Evolutionary conservation across 306 rosid species (phyloP).

Genomic region (Lotus japonicus): DNA sequence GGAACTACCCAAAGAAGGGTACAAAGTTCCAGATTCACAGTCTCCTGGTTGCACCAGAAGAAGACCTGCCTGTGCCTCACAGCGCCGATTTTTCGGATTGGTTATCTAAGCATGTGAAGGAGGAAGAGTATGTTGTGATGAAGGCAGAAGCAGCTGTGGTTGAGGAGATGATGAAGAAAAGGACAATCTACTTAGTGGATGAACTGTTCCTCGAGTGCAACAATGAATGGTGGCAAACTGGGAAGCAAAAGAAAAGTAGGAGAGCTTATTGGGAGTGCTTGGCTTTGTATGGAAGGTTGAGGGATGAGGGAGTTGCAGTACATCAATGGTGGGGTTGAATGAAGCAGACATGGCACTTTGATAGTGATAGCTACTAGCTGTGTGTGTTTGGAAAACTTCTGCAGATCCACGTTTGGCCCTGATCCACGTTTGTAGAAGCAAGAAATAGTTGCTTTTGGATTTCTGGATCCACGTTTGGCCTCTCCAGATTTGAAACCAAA

Average conservation of each 20-base stretch:
- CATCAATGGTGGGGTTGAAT: conserved; percentile 60
- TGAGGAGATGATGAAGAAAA: conserved; percentile 41
- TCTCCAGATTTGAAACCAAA: too few relatives aligned
- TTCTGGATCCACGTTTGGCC: too few relatives aligned
- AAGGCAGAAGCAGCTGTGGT: conserved; percentile 57
- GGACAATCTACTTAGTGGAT: conserved; percentile 43
- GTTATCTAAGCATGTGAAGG: conserved; percentile 39
- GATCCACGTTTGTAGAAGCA: too few relatives aligned
- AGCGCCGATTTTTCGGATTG: conserved; percentile 35
- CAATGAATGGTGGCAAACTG: conserved; percentile 52
- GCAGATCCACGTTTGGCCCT: too few relatives aligned
- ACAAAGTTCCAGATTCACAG: conserved; percentile 41
- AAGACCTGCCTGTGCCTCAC: neutral
- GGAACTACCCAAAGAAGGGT: conserved; percentile 44
- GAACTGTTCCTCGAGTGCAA: conserved; percentile 59
- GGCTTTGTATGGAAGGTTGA: conserved; percentile 59
- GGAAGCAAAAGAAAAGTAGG: conserved; percentile 21
- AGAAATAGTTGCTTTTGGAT: too few relatives aligned
- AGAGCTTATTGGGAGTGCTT: conserved; percentile 65
- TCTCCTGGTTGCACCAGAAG: conserved; percentile 24
- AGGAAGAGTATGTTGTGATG: conserved; percentile 59
- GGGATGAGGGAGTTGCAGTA: conserved; percentile 62
- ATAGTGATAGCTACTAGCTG: too few relatives aligned
- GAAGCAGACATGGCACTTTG: neutral
- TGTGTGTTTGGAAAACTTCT: too few relatives aligned